Base-by-base conservation (phyloP, 1,284 basidiomycete genomes). In the Ceratobasidium sp. region DNA sequence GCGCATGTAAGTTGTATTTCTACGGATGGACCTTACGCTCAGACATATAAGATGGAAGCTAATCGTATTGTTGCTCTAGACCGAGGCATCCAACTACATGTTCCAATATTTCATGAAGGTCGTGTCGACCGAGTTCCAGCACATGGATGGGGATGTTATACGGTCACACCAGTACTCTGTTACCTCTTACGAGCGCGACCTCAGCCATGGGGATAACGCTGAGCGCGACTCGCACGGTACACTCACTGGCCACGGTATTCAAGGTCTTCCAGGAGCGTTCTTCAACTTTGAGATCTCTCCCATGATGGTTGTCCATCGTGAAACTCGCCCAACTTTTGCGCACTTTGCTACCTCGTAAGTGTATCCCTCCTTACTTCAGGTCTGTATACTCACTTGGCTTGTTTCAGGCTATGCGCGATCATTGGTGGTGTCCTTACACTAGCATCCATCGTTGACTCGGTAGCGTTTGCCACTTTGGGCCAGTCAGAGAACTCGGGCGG, bases 281-380 rank as follows among this genome's bases (percentile, higher is more conserved):
- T 93, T 98, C 90, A 98, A 97, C 86, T 97, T 93, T 83, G 98
- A 99, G 83, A 99, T 99, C 82, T 97, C 95, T n/a, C 97, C 96
- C 2, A 95, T 98, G 82, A 91, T 94, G 75, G 92, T 98, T 63
- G 91, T 96, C 28, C 95, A 98, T 82, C 89, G 89, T n/a, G 96
- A 98, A 83, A 92, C 89, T 54, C 89, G 96, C 77, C 95, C 98
- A 85, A 94, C 95, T 0, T 97, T 99, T 83, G 96, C 97, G 4
- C 98, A 99, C 85, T 99, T 99, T 88, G 85, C 99, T 51, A 98
- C 96, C 47, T 97, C 95, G 93, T 96, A 81, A 83, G 95, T 89
- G 20, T 42, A 61, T 60, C 33, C 20, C 13, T 15, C 15, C 20
- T 60, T 51, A 8, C 13, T 66, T 20, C 20, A 53, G 26, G 8